Conservation (phyloP, 2,329 filamentous ascomycete species). For the Cladosporium sp. region DNA sequence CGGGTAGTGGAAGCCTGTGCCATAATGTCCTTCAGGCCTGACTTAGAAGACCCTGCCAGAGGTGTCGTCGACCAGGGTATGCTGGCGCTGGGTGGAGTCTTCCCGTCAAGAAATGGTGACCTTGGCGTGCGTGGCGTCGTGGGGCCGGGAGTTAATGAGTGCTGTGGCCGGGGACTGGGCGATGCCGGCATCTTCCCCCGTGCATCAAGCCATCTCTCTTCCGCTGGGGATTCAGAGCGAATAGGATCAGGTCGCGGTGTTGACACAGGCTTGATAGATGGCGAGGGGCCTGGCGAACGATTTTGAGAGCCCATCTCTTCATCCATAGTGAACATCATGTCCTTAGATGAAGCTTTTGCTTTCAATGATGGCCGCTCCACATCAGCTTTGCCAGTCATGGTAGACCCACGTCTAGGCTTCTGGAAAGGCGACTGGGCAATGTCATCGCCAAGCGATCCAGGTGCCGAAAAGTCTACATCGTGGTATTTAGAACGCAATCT, state of each 20-base stretch:
- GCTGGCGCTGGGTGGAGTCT: conserved; percentile 24
- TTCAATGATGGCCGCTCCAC: conserved; percentile 62
- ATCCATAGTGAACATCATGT: conserved; percentile 94
- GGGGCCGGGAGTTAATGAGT: conserved; percentile 25
- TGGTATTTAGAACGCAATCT: conserved; percentile 59
- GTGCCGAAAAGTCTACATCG: conserved; percentile 61
- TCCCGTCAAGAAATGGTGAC: conserved; percentile 24
- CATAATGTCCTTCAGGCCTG: conserved; percentile 76
- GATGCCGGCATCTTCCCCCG: conserved; percentile 35
- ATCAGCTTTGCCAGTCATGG: conserved; percentile 34
- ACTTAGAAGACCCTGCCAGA: conserved; percentile 53
- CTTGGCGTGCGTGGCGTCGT: conserved; percentile 28
- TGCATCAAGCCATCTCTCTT: conserved; percentile 37
- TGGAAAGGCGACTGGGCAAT: conserved; percentile 41
- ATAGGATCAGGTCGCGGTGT: conserved; percentile 25
- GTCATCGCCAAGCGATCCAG: conserved; percentile 61
- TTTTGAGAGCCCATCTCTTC: conserved; percentile 54
- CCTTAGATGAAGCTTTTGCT: conserved; percentile 62
- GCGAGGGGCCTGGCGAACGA: conserved; percentile 24
- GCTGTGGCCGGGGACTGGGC: conserved; percentile 4
- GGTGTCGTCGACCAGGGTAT: conserved; percentile 51
- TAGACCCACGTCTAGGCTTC: conserved; percentile 37
- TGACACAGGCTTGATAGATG: conserved; percentile 24
- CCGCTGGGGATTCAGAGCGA: conserved; percentile 20
- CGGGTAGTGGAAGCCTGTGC: conserved; percentile 50